Evolutionary conservation across 345 rosid species (phyloP), one percentile per base, ranked within the genome.

Genomic region (Eucalyptus melliodora): DNA sequence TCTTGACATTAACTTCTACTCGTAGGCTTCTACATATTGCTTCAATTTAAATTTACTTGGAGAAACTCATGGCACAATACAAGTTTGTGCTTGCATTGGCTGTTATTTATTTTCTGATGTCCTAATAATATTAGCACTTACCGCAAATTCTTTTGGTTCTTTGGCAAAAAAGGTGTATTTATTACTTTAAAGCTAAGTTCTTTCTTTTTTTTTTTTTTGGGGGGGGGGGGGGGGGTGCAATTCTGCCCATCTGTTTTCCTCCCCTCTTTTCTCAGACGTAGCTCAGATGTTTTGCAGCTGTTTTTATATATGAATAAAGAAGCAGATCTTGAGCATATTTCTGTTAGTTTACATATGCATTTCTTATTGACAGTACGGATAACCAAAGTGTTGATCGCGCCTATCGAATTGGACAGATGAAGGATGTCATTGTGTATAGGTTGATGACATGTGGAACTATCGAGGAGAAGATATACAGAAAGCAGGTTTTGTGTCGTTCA

Each of bases 371-470:
- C 94, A 98, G 99, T 90, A 98, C 96, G 83, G 99, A 98, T 90
- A 98, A 95, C 93, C 99, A 97, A 92, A 98, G 99, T 87, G 98
- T 98, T 93, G 99, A 98, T 93, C 96, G 99, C 82, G 99, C 99
- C 88, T 98, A 98, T 90, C 95, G 99, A 91, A 98, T 98, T 86
- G 99, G 99, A 87, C 99, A 98, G 90, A 94, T 89, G 87, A 98
- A 98, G 92, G 99, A 98, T 92, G 99, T 97, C 31, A 23, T 97
- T 21, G 99, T 98, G 56, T 98, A 98, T 90, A 94, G 99, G 90
- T 90, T 98, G 91, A 98, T 98, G 99, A 96, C 97, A 24, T 95
- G 98, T 89, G 99, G 98, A 92, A 98, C 99, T 47, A 98, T 98
- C 27, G 99, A 98, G 96, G 99, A 98, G 91, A 98, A 98, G 94